A percentile compares a stretch with the other conserved stretches of the same genome.
Evolutionary conservation across 352 stramenopile genomes (phyloP).

Genomic region (Plasmopara muralis): DNA sequence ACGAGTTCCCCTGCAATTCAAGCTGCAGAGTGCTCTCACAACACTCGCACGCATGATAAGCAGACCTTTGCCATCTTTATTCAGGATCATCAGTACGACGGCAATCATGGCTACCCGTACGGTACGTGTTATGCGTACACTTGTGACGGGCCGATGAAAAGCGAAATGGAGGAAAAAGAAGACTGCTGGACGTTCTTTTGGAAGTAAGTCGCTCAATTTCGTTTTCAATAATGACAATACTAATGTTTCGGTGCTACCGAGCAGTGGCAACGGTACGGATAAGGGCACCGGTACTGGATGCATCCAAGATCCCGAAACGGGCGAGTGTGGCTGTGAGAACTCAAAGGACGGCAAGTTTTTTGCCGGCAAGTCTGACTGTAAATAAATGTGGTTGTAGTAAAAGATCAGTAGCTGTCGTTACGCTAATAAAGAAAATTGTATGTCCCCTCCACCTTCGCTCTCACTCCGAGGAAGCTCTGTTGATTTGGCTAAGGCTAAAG

Average conservation of each 20-base stretch:
- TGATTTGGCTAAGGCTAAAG: too few species aligned
- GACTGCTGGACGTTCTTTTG: constrained; percentile 38
- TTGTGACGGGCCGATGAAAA: constrained; percentile 8
- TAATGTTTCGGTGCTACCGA: constrained; percentile 10
- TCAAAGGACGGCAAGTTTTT: constrained; percentile 26
- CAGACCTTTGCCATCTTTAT: constrained; percentile 32
- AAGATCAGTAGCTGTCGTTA: too few species aligned
- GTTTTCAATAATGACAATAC: not conserved
- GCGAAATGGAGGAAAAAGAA: constrained; percentile 13
- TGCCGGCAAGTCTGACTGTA: constrained; percentile 18
- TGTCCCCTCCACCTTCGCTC: too few species aligned
- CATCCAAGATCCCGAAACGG: constrained; percentile 20
- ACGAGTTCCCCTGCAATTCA: constrained; percentile 24
- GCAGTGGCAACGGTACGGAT: constrained; percentile 16
- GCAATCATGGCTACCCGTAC: constrained; percentile 27
- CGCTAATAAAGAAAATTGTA: too few species aligned
- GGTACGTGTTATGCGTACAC: constrained; percentile 26
- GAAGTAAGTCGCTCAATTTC: constrained; percentile 14
- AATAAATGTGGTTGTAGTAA: constrained; percentile 7
- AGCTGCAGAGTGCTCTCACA: constrained; percentile 33
- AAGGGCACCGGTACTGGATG: constrained; percentile 20
- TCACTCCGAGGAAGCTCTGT: too few species aligned
- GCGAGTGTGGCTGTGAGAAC: constrained; percentile 28
- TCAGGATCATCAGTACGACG: constrained; percentile 27
- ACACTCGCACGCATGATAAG: constrained; percentile 25